Conservation (phyloP, 2,329 filamentous ascomycete species). For the Huntiella omanensis region DNA sequence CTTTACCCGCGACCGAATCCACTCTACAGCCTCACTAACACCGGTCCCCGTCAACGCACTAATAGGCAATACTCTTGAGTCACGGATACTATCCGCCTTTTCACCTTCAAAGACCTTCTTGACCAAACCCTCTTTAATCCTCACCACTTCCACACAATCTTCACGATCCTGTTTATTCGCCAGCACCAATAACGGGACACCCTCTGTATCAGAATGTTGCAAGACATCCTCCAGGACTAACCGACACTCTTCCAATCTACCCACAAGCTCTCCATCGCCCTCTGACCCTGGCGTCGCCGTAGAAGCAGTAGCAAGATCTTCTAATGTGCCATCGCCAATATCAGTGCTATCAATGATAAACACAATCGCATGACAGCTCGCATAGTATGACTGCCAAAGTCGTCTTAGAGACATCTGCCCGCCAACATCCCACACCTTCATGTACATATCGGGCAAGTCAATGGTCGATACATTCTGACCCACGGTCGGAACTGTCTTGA, state of each 20-base stretch:
- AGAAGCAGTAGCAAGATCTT: conserved; percentile 14
- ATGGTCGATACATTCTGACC: conserved; percentile 94
- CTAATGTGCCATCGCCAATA: conserved; percentile 63
- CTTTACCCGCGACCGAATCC: conserved; percentile 76
- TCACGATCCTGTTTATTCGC: conserved; percentile 97
- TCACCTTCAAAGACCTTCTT: conserved; percentile 92
- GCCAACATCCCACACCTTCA: conserved; percentile 97
- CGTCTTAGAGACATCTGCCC: conserved; percentile 77
- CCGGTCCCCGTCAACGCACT: conserved; percentile 78
- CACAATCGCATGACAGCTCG: conserved; percentile 84
- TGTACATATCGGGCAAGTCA: conserved; percentile 78
- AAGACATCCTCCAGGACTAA: conserved; percentile 80
- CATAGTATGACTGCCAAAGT: conserved; percentile 93
- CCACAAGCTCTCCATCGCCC: conserved; percentile 22
- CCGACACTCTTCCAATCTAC: conserved; percentile 71
- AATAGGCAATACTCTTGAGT: conserved; percentile 78
- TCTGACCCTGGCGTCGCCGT: conserved; percentile 12
- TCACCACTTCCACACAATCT: conserved; percentile 90
- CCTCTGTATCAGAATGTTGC: conserved; percentile 70
- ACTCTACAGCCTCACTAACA: conserved; percentile 90
- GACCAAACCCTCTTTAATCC: conserved; percentile 92
- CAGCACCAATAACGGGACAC: conserved; percentile 77
- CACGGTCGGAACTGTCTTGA: conserved; percentile 85
- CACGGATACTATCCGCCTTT: conserved; percentile 66
- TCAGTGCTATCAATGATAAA: conserved; percentile 96